Evolutionary conservation across 805 yeast genomes (phyloP), one percentile per base, ranked within the genome.

Genomic region (Candida patagonica): DNA sequence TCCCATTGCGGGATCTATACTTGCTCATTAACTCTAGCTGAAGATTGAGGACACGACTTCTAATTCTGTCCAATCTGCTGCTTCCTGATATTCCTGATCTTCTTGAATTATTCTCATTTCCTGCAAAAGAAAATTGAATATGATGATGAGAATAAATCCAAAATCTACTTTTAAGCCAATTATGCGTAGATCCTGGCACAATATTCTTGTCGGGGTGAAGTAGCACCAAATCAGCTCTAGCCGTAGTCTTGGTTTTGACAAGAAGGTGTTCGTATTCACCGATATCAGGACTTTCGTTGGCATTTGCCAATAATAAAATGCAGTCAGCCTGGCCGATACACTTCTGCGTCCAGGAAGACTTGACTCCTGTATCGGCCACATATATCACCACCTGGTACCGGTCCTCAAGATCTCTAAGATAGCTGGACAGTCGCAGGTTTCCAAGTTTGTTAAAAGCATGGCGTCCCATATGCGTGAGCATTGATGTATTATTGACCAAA

Each of bases 61-160:
- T 62, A 23, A 56, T 40, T 21, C 47, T 41, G 21, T 47, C 45
- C 5, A 55, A 30, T 5, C 40, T 30, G 2, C 36, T 35, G 50
- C 31, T 53, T 6, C 41, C 40, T 15, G 42, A 30, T n/a, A n/a
- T n/a, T n/a, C n/a, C n/a, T n/a, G n/a, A n/a, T n/a, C n/a, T n/a
- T n/a, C n/a, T n/a, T 12, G 38, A 12, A 13, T 44, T 25, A 4
- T 10, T 26, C n/a, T 41, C 10, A 50, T 23, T 32, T 38, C 41
- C 33, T 12, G 20, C 22, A 39, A 37, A 23, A 30, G 40, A 13
- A 76, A 88, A 78, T 50, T 85, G 94, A 10, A 89, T 74, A 57
- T 89, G 97, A 56, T 92, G 96, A 55, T 89, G 96, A 0, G 86
- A 76, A 47, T 85, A 85, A 3, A 92, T 86, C 97, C 97, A 92